Evolutionary conservation across 176 grass and related monocot genomes (phyloP).

Genomic region (Puccinellia tenuiflora): DNA sequence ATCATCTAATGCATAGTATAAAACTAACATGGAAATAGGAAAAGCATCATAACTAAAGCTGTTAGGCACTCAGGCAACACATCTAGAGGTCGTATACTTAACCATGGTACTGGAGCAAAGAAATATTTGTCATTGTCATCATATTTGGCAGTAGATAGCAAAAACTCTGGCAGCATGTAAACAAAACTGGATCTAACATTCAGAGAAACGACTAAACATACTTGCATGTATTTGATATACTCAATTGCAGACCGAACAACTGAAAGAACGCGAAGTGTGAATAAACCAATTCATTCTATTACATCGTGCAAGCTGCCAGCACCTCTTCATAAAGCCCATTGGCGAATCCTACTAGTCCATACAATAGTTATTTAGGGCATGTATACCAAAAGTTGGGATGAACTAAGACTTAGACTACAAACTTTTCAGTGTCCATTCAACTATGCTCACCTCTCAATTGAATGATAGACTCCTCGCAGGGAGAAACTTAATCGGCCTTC

Average conservation of each 20-base stretch:
- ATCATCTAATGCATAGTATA: background rate
- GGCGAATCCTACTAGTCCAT: slow-evolving; percentile 34
- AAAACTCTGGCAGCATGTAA: background rate
- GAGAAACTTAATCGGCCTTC: slow-evolving; percentile 53
- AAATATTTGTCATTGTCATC: background rate
- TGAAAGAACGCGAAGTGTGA: slow-evolving; percentile 12
- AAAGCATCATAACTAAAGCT: background rate
- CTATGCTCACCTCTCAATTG: slow-evolving; percentile 36
- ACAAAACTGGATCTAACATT: background rate
- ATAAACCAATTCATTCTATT: slow-evolving; percentile 44
- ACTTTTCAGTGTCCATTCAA: slow-evolving; percentile 32
- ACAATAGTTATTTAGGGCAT: slow-evolving; percentile 34
- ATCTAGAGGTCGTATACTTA: background rate
- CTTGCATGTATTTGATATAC: background rate
- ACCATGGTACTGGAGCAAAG: background rate
- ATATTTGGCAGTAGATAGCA: background rate
- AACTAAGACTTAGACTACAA: slow-evolving; percentile 28
- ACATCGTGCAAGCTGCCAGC: slow-evolving; percentile 32
- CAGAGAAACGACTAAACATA: background rate
- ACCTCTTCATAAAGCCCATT: slow-evolving; percentile 25
- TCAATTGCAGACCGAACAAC: background rate
- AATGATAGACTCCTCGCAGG: background rate
- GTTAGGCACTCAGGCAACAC: background rate
- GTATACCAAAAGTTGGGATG: slow-evolving; percentile 45
- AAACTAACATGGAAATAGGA: background rate